Evolutionary conservation across 345 rosid genomes (phyloP).

Genomic region (Citrus cavaleriei): DNA sequence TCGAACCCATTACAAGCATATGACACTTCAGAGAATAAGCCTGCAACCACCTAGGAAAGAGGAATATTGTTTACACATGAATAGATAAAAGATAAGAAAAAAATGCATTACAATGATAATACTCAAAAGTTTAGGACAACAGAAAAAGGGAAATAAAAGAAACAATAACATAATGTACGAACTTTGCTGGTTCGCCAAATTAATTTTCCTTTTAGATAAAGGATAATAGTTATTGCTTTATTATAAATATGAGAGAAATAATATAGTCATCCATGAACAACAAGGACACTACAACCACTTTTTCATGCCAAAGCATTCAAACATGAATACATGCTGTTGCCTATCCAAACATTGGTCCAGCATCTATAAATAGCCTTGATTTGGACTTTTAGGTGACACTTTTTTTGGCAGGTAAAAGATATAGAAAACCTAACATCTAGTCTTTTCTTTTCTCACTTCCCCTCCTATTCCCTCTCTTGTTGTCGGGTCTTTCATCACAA

Average conservation of each 20-base stretch:
- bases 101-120: background rate
- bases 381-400: background rate
- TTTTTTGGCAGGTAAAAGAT: background rate
- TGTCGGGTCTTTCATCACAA: background rate
- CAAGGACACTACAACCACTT: background rate
- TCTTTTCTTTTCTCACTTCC: background rate
- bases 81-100: background rate
- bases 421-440: background rate
- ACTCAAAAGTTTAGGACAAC: background rate
- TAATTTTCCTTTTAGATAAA: background rate
- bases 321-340: background rate
- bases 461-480: background rate
- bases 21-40: constrained; percentile 44
- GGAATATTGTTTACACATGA: constrained; percentile 22
- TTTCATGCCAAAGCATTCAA: background rate
- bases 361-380: background rate
- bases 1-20: constrained; percentile 33
- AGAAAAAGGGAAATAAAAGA: background rate
- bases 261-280: background rate
- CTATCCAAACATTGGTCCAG: background rate
- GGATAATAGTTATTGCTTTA: background rate
- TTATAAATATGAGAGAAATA: background rate
- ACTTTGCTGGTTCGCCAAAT: background rate
- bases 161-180: background rate
- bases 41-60: constrained; percentile 55